Evolutionary conservation across 2,329 filamentous ascomycete genomes (phyloP), one percentile per base, ranked within the genome.

Genomic region (Penicillium sp.): DNA sequence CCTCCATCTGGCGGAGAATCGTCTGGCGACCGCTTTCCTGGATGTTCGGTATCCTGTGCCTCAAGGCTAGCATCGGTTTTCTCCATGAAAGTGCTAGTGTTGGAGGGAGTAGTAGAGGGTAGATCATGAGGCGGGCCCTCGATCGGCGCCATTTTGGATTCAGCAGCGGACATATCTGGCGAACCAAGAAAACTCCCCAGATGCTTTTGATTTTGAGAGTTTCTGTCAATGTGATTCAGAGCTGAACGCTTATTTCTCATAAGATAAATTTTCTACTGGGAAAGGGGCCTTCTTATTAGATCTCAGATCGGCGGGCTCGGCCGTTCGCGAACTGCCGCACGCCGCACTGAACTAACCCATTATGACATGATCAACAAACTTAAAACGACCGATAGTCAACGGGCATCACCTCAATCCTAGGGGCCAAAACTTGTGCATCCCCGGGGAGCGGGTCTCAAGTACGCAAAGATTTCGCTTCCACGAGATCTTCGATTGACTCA

Each of bases 1-100:
- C 63, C 65, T 4, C 61, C 63, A 58, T 65, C 65, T 25, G 61
- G 65, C 6, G 55, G 52, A 10, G 53, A 22, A 35, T 56, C 38
- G 8, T 38, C 30, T 1, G 46, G 26, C 10, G n/a, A 14, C 45
- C 16, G 13, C 14, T 2, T 26, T 14, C 43, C 52, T 1, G 46
- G 30, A n/a, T 25, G 10, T 16, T 52, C 55, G 3, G 33, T 6
- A 56, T 48, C 30, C 6, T 38, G 25, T 3, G 11, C 13, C n/a
- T 10, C 19, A 13, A 40, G 16, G 13, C 14, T 19, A 52, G 19
- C 8, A 14, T 19, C 40, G 1, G 33, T 5, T 37, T 56, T 49
- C 42, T 56, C 43, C 30, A 37, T 25, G 19, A 48, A 4, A 16
- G 33, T 37, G 38, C 28, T 48, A 28, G 38, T 13, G 10, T 56